Evolutionary conservation across 352 stramenopile genomes (phyloP), one percentile per base, ranked within the genome.

Genomic region (Phytopythium oedochilum): DNA sequence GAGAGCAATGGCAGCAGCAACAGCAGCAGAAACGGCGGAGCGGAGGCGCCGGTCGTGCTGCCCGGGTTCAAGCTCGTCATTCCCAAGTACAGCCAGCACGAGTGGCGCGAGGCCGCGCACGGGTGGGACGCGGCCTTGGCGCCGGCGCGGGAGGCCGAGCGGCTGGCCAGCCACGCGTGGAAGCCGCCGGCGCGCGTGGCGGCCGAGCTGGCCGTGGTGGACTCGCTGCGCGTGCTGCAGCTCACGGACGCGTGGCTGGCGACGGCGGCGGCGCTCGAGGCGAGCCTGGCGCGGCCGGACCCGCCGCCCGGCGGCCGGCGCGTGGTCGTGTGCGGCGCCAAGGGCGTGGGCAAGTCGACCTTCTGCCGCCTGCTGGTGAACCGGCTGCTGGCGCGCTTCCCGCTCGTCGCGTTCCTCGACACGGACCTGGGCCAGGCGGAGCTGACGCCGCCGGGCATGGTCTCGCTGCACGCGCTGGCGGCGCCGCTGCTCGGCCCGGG

Each of bases 321-420:
- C 31, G 88, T 98, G 20, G 66, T 98, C 15, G 85, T 98, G 15
- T 98, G 90, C 67, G 96, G 96, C 29, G 92, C 88, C 23, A 98
- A 98, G 60, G 92, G 94, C 31, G 92, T 98, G 18, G 96, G 96
- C 18, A 99, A 99, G 69, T 98, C 88, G 20, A 98, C 90, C 12
- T 96, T 97, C 68, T 97, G 96, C 59, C 84, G 95, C 47, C 98
- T 96, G 66, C 58, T 97, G 23, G 78, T 97, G 10, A 98, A 99
- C 78, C 81, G 83, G 12, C 57, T 98, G 51, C 75, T 99, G 7
- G 61, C 66, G 2, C 71, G 74, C 49, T 78, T 85, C 36, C 64
- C 63, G 7, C 66, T 70, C 20, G 89, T 98, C 22, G 92, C 92
- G 12, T 96, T 98, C 67, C 66, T 99, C 45, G 96, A 99, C 68